Evolutionary conservation across 2,329 filamentous ascomycete genomes (phyloP).

Genomic region (Aspergillus ochraceus): DNA sequence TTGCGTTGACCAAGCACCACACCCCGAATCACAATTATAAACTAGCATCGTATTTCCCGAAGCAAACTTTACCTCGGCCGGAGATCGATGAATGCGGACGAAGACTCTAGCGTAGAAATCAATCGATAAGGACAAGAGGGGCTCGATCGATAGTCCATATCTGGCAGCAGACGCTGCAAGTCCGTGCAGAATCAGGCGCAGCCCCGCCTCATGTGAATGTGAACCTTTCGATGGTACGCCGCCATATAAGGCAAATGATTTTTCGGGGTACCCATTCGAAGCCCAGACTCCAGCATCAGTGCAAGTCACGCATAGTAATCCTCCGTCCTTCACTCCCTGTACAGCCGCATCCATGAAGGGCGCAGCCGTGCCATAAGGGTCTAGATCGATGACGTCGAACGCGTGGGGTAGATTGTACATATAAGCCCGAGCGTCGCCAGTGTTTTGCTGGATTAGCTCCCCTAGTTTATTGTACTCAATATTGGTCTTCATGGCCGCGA

Average conservation of each 20-base stretch:
- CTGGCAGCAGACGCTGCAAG: conserved; percentile 77
- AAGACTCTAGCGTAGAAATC: conserved; percentile 95
- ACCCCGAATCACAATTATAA: conserved; percentile 87
- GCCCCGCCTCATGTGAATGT: conserved; percentile 83
- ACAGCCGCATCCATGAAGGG: conserved; percentile 90
- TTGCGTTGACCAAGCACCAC: conserved; percentile 88
- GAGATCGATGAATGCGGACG: conserved; percentile 75
- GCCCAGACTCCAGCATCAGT: conserved; percentile 96
- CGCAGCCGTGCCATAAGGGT: conserved; percentile 91
- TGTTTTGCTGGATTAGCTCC: conserved; percentile 69
- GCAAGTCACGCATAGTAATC: conserved; percentile 90
- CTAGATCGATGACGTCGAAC: conserved; percentile 94
- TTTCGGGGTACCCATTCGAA: conserved; percentile 90
- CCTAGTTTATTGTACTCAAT: conserved; percentile 77
- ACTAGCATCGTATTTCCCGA: conserved; percentile 90
- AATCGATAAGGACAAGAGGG: conserved; percentile 87
- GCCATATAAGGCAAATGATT: conserved; percentile 90
- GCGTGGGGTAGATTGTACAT: conserved; percentile 74
- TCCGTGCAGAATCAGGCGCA: conserved; percentile 81
- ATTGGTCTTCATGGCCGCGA: conserved; percentile 79
- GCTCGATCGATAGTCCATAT: conserved; percentile 87
- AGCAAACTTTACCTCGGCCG: conserved; percentile 83
- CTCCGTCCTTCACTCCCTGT: conserved; percentile 83
- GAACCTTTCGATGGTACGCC: conserved; percentile 81
- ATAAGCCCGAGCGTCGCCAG: conserved; percentile 81